A percentile compares a stretch with the other conserved stretches of the same genome.
These are phyloP conservation scores for Polytrichum commune DNA, from an alignment of 225 moss, liverwort and hornwort species.

Conservation along the genomic window DNA sequence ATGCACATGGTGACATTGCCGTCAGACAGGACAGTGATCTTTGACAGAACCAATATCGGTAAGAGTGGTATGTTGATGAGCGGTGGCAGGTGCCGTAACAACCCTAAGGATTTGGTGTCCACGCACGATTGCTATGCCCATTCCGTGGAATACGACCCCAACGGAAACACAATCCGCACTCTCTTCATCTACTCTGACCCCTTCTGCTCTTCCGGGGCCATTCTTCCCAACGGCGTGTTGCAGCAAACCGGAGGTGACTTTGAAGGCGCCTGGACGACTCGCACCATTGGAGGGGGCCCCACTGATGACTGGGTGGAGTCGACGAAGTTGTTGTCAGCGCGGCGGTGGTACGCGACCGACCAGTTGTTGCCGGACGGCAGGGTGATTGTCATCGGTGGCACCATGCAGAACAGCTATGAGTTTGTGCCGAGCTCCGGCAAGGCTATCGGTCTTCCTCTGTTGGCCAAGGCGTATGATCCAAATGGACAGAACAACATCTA, in stretches of 20 bases:
- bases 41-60: constrained; percentile 43
- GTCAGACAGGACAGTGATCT: constrained; percentile 23
- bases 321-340: neutral
- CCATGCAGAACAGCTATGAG: constrained; percentile 8
- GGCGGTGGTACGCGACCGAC: constrained; percentile 18
- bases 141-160: constrained; percentile 57
- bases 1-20: constrained; percentile 47
- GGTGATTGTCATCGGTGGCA: constrained; percentile 14
- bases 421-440: constrained; percentile 10
- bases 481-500: constrained; percentile 20
- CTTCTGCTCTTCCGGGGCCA: constrained; percentile 34
- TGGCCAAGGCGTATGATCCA: constrained; percentile 16
- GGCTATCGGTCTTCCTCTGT: constrained; percentile 3
- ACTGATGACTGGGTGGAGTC: constrained; percentile 25
- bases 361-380: constrained; percentile 16
- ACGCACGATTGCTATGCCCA: constrained; percentile 59
- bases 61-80: constrained; percentile 29
- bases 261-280: constrained; percentile 16
- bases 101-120: constrained; percentile 15
- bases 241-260: constrained; percentile 28
- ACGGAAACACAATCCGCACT: constrained; percentile 7
- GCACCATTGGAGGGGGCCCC: constrained; percentile 4
- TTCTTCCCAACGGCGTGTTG: constrained; percentile 15
- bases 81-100: constrained; percentile 36
- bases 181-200: constrained; percentile 19